Base-by-base conservation (phyloP, 2,329 filamentous ascomycete species). In the Monosporascus sp. region DNA sequence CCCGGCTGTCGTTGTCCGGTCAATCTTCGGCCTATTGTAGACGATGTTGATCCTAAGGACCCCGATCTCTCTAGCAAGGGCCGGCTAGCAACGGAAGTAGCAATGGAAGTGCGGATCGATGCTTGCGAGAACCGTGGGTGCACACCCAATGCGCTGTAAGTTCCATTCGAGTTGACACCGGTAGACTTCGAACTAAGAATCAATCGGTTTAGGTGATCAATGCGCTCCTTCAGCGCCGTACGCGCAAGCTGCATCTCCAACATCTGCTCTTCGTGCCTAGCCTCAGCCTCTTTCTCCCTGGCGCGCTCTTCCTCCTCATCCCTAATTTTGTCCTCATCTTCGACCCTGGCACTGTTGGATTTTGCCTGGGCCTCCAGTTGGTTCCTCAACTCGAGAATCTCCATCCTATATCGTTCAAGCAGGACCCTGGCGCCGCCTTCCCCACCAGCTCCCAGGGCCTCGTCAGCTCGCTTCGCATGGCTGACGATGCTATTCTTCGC, bases 401-500 rank as follows among this genome's bases (percentile, higher is more conserved):
- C 94, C 80, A 96, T 84, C 41, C 93, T 86, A 68, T 99, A 99
- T 40, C 93, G 84, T 67, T 99, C 94, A 9, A 99, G 78, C 2
- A 99, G 78, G 3, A 95, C 92, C 53, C 91, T 82, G 46, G 91
- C 91, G 26, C 88, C 89, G 11, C 91, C 88, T 71, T 97, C 93
- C n/a, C 86, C 87, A 40, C 88, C 87, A 41, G 80, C 79, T 24
- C 88, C 88, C 24, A 93, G 77, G 3, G 93, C 91, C 70, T 97
- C 94, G 61, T 96, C 91, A 7, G 93, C 93, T 67, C 86, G 89
- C 78, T 97, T 97, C 37, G 94, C 94, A 72, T 97, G 92, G 63
- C 91, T 97, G 67, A 97, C 87, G 65, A 99, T 96, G 68, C 88
- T 99, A 72, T 99, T 99, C 78, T 96, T 97, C 45, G 94, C 94